Conservation (phyloP, 2,329 filamentous ascomycete species). For the Microsporum audouinii region DNA sequence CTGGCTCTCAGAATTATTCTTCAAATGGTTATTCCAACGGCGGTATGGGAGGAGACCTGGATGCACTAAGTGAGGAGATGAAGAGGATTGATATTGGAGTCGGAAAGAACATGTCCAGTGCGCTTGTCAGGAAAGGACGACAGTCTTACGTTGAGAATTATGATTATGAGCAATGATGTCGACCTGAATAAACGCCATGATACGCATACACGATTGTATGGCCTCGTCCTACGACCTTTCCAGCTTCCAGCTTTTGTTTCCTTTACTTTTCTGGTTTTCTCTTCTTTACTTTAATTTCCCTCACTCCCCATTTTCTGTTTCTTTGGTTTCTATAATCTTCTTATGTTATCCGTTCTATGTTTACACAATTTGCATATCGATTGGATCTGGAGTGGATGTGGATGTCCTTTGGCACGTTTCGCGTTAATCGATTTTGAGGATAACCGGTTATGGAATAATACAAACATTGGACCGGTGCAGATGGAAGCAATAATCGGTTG, state of each 20-base stretch:
- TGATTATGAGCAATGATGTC: conserved; percentile 7
- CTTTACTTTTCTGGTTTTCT: background rate
- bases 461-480: background rate
- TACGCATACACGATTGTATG: background rate
- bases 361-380: background rate
- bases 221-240: background rate
- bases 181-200: background rate
- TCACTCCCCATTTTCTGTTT: background rate
- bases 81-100: conserved; percentile 40
- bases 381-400: background rate
- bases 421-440: background rate
- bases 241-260: background rate
- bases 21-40: conserved; percentile 21
- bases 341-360: background rate
- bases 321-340: background rate
- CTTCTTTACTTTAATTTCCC: background rate
- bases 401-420: background rate
- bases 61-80: conserved; percentile 48
- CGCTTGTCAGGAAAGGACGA: conserved; percentile 5
- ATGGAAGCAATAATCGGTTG: background rate
- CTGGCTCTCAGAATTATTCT: conserved; percentile 21
- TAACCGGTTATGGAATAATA: background rate
- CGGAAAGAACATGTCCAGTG: background rate
- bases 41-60: conserved; percentile 19
- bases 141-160: background rate